Base-by-base conservation (phyloP, 495 filamentous ascomycete species). In the Pseudoneurospora amorphoporcata region DNA sequence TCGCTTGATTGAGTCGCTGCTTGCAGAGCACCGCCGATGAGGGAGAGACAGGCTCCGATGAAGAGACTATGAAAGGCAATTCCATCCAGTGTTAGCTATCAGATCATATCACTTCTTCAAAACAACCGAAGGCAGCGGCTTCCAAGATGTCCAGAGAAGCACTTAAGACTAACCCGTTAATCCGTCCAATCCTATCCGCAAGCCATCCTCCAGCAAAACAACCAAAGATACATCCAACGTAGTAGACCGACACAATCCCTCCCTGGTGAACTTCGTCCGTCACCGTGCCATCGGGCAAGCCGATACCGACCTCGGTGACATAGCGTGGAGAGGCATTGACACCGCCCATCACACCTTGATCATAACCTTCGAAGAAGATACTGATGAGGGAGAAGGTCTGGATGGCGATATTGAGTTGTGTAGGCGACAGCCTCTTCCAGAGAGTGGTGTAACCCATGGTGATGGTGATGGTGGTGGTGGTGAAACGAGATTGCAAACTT, bases 301-400 rank as follows among this genome's bases (percentile, higher is more conserved):
- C 76, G 68, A 79, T 73, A n/a, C 75, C 73, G n/a, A 77, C 72
- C 73, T 73, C 79, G 16, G 81, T 72, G 39, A 87, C 82, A 76
- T 86, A 89, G 45, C 86, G 82, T 8, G 82, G 37, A 39, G 77
- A 68, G 32, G 39, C 37, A 78, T 92, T 92, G 8, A 93, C 91
- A 68, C 91, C 91, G 23, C 88, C 87, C 89, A 92, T 93, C 85
- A 93, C 88, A 72, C 91, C 90, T 77, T 91, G 89, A 72, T 90
- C 89, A 78, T 91, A 91, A n/a, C 86, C 86, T 72, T 86, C 83
- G 78, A 87, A 87, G 78, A 87, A 87, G 70, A 87, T 87, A 23
- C 82, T 83, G 17, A 87, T 77, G 14, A 84, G 78, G 35, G 83
- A 86, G 68, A 87, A 84, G 37, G 75, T 73, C 45, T 85, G 82